A percentile compares a stretch with the other conserved stretches of the same genome.
Evolutionary conservation across 805 yeast genomes (phyloP).

Genomic region (Dipodascus geniculatus): DNA sequence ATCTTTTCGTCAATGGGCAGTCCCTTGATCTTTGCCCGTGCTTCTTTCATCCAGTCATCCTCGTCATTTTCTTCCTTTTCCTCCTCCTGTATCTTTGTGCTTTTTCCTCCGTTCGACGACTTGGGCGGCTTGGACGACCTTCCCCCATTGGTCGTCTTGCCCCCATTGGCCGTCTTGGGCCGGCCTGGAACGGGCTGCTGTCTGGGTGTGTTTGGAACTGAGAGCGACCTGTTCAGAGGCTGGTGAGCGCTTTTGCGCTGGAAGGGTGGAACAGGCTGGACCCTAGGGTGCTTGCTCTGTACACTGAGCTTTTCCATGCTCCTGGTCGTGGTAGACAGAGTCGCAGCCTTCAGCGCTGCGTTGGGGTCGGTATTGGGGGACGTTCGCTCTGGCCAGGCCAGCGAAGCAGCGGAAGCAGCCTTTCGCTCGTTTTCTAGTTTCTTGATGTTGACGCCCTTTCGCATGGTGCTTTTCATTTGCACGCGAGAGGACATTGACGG

Average conservation of each 20-base stretch:
- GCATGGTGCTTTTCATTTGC: background rate
- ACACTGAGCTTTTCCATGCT: background rate
- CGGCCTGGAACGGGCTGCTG: background rate
- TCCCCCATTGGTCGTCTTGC: too few species aligned
- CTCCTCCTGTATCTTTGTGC: background rate
- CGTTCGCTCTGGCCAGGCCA: background rate
- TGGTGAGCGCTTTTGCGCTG: background rate
- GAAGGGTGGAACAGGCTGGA: background rate
- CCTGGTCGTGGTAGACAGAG: background rate
- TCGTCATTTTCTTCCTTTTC: background rate
- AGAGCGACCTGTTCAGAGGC: too few species aligned
- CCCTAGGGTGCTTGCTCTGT: background rate
- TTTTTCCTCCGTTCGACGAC: background rate
- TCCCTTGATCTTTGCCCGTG: background rate
- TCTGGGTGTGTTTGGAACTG: background rate
- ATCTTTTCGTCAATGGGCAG: slow-evolving; percentile 68
- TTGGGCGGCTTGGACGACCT: background rate
- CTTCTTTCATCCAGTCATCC: background rate
- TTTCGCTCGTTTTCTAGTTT: background rate
- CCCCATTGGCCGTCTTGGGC: too few species aligned
- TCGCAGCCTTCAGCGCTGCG: background rate
- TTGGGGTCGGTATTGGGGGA: background rate
- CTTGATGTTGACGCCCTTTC: background rate
- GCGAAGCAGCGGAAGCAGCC: background rate
- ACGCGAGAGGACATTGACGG: background rate